A percentile compares a stretch with the other conserved stretches of the same genome.
phyloP scores from a whole-genome alignment of 768 basidiomycete species.

The Macrocybe gigantea region DNA sequence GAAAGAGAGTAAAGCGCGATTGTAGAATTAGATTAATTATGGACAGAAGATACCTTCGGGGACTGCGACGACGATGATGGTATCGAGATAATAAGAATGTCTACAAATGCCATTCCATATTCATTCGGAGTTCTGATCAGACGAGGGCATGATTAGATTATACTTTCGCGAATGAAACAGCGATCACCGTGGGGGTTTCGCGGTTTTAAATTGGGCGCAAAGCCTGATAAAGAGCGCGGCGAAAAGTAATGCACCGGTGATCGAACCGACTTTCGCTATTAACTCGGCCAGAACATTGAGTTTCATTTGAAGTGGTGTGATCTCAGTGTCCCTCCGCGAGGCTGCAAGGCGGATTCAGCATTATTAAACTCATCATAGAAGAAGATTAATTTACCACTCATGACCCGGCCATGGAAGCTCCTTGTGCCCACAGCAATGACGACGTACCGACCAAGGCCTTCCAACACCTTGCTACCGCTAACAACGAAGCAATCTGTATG shows the following conservation, averaged over 20 bases:
- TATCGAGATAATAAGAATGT: neutral
- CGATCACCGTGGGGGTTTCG: constrained; percentile 39
- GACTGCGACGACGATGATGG: neutral
- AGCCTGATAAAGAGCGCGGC: constrained; percentile 85
- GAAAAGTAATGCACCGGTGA: constrained; percentile 81
- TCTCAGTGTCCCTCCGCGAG: constrained; percentile 78
- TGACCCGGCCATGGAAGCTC: too few relatives aligned
- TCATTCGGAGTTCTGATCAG: neutral
- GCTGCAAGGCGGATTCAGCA: constrained; percentile 36
- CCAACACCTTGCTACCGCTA: neutral
- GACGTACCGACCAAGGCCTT: neutral
- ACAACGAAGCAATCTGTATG: neutral
- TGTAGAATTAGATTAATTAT: too few relatives aligned
- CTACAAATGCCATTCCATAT: neutral
- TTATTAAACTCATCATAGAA: neutral
- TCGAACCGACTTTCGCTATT: constrained; percentile 87
- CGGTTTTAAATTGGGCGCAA: constrained; percentile 78
- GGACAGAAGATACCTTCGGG: too few relatives aligned
- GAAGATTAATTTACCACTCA: neutral
- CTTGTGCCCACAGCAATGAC: neutral
- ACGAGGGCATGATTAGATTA: neutral
- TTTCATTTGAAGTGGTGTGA: constrained; percentile 92
- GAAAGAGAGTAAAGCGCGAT: neutral
- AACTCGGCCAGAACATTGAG: constrained; percentile 88
- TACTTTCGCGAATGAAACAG: too few relatives aligned